A percentile compares a stretch with the other conserved stretches of the same genome.
Conservation (phyloP, 495 filamentous ascomycete genomes). For the Rostrohypoxylon terebratum region DNA sequence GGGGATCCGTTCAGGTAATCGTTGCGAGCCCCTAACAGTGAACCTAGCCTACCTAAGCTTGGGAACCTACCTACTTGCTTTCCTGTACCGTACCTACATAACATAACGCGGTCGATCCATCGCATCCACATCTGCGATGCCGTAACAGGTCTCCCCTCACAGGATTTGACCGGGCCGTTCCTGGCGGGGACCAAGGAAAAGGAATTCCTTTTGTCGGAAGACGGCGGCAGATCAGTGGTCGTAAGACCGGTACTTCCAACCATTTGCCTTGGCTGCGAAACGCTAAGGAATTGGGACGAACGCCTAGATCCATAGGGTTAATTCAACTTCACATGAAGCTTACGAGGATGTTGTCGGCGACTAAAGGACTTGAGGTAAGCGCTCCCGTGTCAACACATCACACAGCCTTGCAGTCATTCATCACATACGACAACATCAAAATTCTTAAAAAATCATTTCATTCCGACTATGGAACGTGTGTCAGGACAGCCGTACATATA, state of each 20-base stretch:
- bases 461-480: background rate
- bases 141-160: background rate
- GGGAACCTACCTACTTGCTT: too few species aligned
- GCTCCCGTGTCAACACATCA: background rate
- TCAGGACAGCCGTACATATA: background rate
- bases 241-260: background rate
- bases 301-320: background rate
- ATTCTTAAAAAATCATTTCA: background rate
- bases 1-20: background rate
- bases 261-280: background rate
- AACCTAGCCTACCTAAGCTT: too few species aligned
- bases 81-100: too few species aligned
- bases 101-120: too few species aligned
- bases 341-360: background rate
- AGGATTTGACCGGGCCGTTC: conserved; percentile 2
- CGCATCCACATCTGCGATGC: background rate
- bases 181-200: background rate
- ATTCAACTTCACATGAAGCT: background rate
- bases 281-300: background rate
- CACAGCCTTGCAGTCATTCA: background rate
- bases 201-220: background rate
- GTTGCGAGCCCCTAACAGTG: background rate
- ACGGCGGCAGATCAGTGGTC: background rate
- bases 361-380: background rate
- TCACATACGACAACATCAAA: background rate